Base-by-base conservation (phyloP, 306 rosid species). In the Mucuna pruriens region DNA sequence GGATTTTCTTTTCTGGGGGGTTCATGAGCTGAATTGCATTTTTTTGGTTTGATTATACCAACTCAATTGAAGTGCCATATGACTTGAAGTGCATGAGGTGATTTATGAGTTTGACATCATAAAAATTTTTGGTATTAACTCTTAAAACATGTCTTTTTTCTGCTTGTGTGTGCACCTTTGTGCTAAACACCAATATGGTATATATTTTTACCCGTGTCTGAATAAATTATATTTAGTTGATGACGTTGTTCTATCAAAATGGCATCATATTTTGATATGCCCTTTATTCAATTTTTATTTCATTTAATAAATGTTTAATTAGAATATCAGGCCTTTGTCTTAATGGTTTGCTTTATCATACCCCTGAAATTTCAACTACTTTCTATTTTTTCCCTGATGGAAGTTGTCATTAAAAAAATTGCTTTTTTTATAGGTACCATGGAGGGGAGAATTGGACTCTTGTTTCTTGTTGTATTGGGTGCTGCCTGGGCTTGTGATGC, bases 401-500 rank as follows among this genome's bases (percentile, higher is more conserved):
- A 62, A 22, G 55, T 57, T 74, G 44, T 46, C 39, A 8, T 16
- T 25, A 15, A 2, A 68, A 42, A 19, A 0, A 67, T 4, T 52
- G 42, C 45, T 33, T 64, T 73, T 73, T 75, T 33, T 71, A 72
- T 69, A 87, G 92, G 89, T 73, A 82, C 46, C 62, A 91, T 94
- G 94, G 86, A 78, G 80, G 46, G 33, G 82, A 85, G 87, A 80
- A 71, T 83, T 71, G 91, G 89, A 74, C 49, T 93, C 1, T 70
- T 91, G 45, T 76, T 93, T 85, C 85, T 90, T 76, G 69, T 89
- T 29, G 61, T 87, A 71, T 51, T 91, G 79, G 84, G 86, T 78
- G 85, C 82, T 81, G 77, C 87, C 31, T 89, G 91, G 92, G 77
- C 78, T 64, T 87, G 90, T 86, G 92, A 83, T 82, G 92, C 92